Evolutionary conservation across 140 eudicot genomes (phyloP).

Genomic region (Cichorium intybus): DNA sequence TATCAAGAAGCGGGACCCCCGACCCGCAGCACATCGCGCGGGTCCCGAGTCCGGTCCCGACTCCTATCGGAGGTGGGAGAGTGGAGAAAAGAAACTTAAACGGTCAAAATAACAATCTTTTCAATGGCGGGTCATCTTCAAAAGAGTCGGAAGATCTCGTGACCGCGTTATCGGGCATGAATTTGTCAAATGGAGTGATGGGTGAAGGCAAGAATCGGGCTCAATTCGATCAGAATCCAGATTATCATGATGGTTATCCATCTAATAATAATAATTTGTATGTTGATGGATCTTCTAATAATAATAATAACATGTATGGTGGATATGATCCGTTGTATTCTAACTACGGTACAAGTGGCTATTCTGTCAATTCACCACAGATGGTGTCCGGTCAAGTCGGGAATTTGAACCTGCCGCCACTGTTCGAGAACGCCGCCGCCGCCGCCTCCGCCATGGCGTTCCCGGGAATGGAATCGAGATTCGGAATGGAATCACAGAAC

Average conservation of each 20-base stretch:
- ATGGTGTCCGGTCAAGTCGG: slow-evolving; percentile 65
- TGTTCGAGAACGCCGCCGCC: slow-evolving; percentile 85
- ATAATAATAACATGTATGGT: slow-evolving; percentile 36
- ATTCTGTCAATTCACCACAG: slow-evolving; percentile 57
- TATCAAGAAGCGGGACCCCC: slow-evolving; percentile 93
- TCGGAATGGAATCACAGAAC: slow-evolving; percentile 49
- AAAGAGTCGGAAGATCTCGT: slow-evolving; percentile 63
- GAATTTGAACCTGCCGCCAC: slow-evolving; percentile 71
- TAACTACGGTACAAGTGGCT: slow-evolving; percentile 56
- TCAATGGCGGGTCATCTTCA: slow-evolving; percentile 45
- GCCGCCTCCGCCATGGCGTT: slow-evolving; percentile 70
- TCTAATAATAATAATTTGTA: slow-evolving; percentile 38
- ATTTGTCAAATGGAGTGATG: slow-evolving; percentile 48
- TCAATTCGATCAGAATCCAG: slow-evolving; percentile 40
- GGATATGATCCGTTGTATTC: slow-evolving; percentile 56
- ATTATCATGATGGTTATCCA: slow-evolving; percentile 39
- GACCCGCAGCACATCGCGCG: slow-evolving; percentile 87
- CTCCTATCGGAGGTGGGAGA: slow-evolving; percentile 89
- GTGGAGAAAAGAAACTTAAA: slow-evolving; percentile 39
- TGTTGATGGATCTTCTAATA: slow-evolving; percentile 44
- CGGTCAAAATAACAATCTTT: slow-evolving; percentile 42
- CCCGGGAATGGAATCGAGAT: slow-evolving; percentile 73
- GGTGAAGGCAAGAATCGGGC: slow-evolving; percentile 47
- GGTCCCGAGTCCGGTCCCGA: slow-evolving; percentile 89
- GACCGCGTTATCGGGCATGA: slow-evolving; percentile 78